A percentile compares a stretch with the other conserved stretches of the same genome.
These are phyloP conservation scores for Leccinum incarnatum DNA, from an alignment of 768 basidiomycete species.

Conservation along the genomic window DNA sequence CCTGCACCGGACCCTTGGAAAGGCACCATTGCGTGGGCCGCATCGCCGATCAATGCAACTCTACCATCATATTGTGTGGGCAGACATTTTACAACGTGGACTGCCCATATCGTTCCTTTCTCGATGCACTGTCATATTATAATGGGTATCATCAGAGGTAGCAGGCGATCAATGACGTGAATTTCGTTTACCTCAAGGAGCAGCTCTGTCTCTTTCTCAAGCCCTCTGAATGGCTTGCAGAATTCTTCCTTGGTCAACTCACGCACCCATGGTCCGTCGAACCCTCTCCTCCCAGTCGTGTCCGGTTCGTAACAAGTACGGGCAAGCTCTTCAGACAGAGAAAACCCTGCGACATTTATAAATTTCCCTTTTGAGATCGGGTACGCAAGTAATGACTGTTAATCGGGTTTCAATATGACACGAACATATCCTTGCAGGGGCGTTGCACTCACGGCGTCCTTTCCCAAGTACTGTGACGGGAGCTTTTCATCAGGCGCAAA, in stretches of 20 bases:
- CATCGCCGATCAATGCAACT: constrained; percentile 47
- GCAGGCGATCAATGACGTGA: not conserved
- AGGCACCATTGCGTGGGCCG: constrained; percentile 43
- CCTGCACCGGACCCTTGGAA: constrained; percentile 45
- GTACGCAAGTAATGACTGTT: constrained; percentile 58
- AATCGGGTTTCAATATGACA: not conserved
- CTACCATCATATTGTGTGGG: constrained; percentile 50
- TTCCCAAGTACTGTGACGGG: constrained; percentile 52
- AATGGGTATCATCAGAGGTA: constrained; percentile 1
- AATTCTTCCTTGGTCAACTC: constrained; percentile 46
- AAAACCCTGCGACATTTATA: constrained; percentile 64
- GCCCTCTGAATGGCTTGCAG: constrained; percentile 41
- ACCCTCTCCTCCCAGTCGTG: constrained; percentile 12
- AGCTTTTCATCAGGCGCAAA: not conserved
- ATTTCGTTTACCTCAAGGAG: constrained; percentile 47
- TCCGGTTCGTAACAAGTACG: constrained; percentile 37
- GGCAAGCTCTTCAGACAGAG: constrained; percentile 48
- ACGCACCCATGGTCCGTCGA: constrained; percentile 46
- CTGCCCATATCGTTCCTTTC: constrained; percentile 56
- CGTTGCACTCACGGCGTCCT: constrained; percentile 38
- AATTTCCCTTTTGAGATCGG: constrained; percentile 55
- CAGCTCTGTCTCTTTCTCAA: constrained; percentile 60
- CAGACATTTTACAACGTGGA: constrained; percentile 55
- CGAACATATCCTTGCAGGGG: not conserved
- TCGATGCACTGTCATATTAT: constrained; percentile 45